These are phyloP conservation scores for Rhododendron griersonianum DNA, from an alignment of 148 eudicot genomes.

Conservation along the genomic window DNA sequence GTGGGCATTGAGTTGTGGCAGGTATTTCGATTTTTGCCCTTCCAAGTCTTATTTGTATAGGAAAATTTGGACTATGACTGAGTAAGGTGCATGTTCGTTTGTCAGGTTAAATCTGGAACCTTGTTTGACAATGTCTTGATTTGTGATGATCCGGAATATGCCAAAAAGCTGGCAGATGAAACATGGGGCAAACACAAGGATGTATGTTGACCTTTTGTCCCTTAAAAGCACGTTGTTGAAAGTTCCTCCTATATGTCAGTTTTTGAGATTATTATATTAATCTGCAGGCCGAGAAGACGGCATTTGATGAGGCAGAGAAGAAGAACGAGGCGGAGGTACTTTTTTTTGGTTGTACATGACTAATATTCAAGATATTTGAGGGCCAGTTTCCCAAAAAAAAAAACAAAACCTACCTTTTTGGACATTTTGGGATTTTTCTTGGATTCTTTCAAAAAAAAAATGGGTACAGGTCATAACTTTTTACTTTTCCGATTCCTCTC, in stretches of 20 bases:
- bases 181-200: conserved; percentile 98
- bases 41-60: neutral
- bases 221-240: neutral
- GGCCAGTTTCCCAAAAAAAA: too few relatives aligned
- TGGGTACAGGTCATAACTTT: too few relatives aligned
- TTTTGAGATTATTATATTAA: neutral
- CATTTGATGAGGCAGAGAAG: conserved; percentile 94
- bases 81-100: neutral
- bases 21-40: conserved; percentile 31
- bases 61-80: neutral
- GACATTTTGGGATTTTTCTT: too few relatives aligned
- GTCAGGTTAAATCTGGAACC: conserved; percentile 94
- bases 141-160: conserved; percentile 85
- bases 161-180: conserved; percentile 76
- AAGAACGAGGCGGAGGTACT: conserved; percentile 70
- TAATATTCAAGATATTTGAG: neutral
- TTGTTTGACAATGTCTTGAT: conserved; percentile 92
- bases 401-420: too few relatives aligned
- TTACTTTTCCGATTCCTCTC: too few relatives aligned
- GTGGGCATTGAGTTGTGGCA: conserved; percentile 99
- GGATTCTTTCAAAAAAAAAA: too few relatives aligned
- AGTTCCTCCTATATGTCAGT: conserved; percentile 4
- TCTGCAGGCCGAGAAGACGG: conserved; percentile 86
- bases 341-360: neutral
- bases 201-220: conserved; percentile 37